Evolutionary conservation across 441 rosid genomes (phyloP).

Genomic region (Eugenia klotzschiana): DNA sequence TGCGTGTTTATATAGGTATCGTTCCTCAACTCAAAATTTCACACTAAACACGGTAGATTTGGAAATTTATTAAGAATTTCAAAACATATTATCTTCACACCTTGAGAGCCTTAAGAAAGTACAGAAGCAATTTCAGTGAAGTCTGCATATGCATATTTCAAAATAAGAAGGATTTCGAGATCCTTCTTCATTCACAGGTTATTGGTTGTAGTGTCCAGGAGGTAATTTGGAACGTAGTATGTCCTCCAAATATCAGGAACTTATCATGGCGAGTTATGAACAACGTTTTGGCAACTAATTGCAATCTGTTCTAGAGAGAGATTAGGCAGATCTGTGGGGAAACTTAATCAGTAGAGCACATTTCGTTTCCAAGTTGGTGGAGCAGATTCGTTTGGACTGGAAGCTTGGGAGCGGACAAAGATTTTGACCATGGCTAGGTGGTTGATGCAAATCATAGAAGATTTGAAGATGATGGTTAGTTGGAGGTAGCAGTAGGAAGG

Average conservation of each 20-base stretch:
- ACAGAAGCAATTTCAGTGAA: neutral
- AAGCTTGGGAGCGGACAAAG: neutral
- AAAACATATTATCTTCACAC: neutral
- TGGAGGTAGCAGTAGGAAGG: neutral
- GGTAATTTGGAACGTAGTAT: neutral
- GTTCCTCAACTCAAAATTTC: neutral
- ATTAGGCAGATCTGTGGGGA: neutral
- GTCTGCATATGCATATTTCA: neutral
- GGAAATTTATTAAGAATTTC: neutral
- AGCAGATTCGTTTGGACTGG: neutral
- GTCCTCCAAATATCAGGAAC: neutral
- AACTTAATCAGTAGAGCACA: neutral
- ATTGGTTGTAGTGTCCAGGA: neutral
- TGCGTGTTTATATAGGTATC: neutral
- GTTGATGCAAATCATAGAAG: neutral
- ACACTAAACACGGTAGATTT: neutral
- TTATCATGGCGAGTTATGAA: neutral
- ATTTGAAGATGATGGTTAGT: neutral
- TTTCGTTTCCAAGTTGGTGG: neutral
- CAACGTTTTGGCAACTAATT: neutral
- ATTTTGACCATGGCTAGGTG: neutral
- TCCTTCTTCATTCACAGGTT: neutral
- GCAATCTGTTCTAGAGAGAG: neutral
- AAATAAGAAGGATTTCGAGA: neutral
- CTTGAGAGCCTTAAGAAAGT: neutral